phyloP scores from a whole-genome alignment of 2,329 filamentous ascomycete genomes.

The Colletotrichum camelliae region DNA sequence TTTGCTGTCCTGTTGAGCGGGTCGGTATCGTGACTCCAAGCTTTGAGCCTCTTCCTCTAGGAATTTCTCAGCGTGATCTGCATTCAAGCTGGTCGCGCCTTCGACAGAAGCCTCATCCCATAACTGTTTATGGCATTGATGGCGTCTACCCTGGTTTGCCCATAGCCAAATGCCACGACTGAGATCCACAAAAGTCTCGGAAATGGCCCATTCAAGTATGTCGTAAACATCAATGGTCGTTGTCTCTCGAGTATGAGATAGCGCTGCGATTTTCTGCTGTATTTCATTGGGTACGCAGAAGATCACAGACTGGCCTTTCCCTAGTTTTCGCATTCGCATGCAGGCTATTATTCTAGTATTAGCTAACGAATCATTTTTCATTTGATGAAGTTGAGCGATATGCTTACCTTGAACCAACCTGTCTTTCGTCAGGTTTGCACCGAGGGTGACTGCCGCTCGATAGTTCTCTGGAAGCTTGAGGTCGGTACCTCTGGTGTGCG shows the following conservation, averaged over 20 bases:
- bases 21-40: constrained; percentile 58
- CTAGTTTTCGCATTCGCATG: constrained; percentile 76
- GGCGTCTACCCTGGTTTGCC: constrained; percentile 63
- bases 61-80: constrained; percentile 50
- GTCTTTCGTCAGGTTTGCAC: constrained; percentile 71
- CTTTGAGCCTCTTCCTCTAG: constrained; percentile 60
- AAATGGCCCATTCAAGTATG: constrained; percentile 65
- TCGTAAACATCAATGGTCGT: no score
- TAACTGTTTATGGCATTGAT: constrained; percentile 43
- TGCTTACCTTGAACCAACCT: constrained; percentile 70
- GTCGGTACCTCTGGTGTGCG: constrained; percentile 74
- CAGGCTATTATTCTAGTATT: no score
- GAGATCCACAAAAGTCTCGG: constrained; percentile 58
- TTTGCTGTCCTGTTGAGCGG: constrained; percentile 18
- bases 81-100: no score
- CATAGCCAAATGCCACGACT: constrained; percentile 60
- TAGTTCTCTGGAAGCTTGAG: constrained; percentile 63
- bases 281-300: constrained; percentile 69
- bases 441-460: constrained; percentile 71
- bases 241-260: no score
- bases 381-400: no score
- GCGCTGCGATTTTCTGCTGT: constrained; percentile 51
- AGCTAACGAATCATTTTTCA: no score
- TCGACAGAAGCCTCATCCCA: no score
- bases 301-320: constrained; percentile 67